These are phyloP conservation scores for Sphaerulina vaccinii DNA, from an alignment of 2,329 filamentous ascomycete genomes.

Conservation along the genomic window DNA sequence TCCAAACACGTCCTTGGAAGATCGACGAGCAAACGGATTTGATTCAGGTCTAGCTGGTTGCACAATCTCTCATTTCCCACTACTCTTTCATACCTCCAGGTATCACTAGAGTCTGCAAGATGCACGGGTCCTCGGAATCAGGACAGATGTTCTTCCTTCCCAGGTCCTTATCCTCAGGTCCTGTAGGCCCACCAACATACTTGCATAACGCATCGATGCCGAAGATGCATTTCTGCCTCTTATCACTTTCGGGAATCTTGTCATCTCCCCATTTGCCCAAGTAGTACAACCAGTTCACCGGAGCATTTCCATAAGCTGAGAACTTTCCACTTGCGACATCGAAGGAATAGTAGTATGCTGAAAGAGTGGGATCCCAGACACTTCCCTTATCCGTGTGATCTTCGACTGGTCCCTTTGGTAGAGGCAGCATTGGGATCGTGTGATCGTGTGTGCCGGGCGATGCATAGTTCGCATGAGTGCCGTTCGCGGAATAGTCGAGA, in stretches of 20 bases:
- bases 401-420: conserved; percentile 54
- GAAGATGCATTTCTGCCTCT: conserved; percentile 49
- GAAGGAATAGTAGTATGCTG: conserved; percentile 58
- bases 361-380: conserved; percentile 60
- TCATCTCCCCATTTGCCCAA: conserved; percentile 63
- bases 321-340: conserved; percentile 44
- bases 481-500: conserved; percentile 58
- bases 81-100: too few relatives aligned
- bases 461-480: conserved; percentile 65
- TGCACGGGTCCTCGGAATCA: too few relatives aligned
- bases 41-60: too few relatives aligned
- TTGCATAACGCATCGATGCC: conserved; percentile 42
- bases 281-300: conserved; percentile 57
- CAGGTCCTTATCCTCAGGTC: conserved; percentile 60
- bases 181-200: conserved; percentile 59
- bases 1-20: too few relatives aligned
- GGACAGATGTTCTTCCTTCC: conserved; percentile 59
- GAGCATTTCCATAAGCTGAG: conserved; percentile 47
- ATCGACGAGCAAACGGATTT: too few relatives aligned
- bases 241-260: conserved; percentile 54
- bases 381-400: conserved; percentile 56
- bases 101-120: too few relatives aligned
- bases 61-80: too few relatives aligned
- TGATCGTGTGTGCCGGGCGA: conserved; percentile 61
- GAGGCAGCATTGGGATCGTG: conserved; percentile 59